Base-by-base conservation (phyloP, 1,284 basidiomycete genomes). In the Tylopilus orsonianus region DNA sequence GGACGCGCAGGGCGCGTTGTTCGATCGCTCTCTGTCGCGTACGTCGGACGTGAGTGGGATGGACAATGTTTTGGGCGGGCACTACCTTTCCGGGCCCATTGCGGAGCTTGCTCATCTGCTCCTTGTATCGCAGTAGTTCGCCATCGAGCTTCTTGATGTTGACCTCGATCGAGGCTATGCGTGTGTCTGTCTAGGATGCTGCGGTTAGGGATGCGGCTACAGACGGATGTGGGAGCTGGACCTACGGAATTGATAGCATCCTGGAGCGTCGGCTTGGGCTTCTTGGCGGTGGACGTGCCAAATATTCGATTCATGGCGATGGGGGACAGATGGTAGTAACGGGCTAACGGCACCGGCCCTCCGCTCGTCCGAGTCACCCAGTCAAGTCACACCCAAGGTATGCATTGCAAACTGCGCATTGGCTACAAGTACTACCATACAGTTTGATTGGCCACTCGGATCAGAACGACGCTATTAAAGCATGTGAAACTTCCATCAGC, bases 101-200 rank as follows among this genome's bases (percentile, higher is more conserved):
- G 23, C 92, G 79, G 69, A 99, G 78, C 71, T 94, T 96, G 62
- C 85, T 82, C 92, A 99, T 94, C 72, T 98, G 96, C 51, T 95
- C 92, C 70, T 96, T 94, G 75, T 97, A 99, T 46, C 91, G 79
- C 34, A 77, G 79, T 26, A 99, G 80, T 66, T 99, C 97, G 5
- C 87, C 93, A 66, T 99, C 96, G 20, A 99, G 81, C 69, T 99
- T 98, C 73, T 90, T 90, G 58, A 99, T 79, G 78, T 99, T 99
- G 65, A 97, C 94, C 68, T 99, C 93, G 57, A 98, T 92, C 8
- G 88, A 85, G 41, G 88, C 88, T 63, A 94, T 82, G 38, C 97
- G 83, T 1, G 81, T 70, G 68, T 99, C 97, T 65, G 95, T 98
- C 85, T 95, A 62, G 10, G 34, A 32, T 20, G 38, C 27, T 30